Percentiles rank a stretch among this genome's conserved stretches.
These are phyloP conservation scores for Talaromyces wortmannii DNA, from an alignment of 495 filamentous ascomycete species.

Conservation along the genomic window DNA sequence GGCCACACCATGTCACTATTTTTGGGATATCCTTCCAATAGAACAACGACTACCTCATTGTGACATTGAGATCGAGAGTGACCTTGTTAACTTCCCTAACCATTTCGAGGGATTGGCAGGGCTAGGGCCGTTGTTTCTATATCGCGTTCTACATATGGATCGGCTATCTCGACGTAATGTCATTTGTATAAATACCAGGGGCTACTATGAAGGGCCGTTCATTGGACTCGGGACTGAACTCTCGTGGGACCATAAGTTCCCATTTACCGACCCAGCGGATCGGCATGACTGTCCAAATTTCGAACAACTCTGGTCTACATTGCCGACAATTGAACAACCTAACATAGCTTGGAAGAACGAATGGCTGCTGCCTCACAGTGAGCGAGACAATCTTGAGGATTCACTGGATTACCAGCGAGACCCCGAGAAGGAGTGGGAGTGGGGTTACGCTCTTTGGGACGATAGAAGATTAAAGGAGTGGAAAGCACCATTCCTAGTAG, in stretches of 20 bases:
- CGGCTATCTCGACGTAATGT: conserved; percentile 8
- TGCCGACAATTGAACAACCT: conserved; percentile 10
- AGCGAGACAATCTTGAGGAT: background rate
- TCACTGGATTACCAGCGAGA: background rate
- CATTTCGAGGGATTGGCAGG: background rate
- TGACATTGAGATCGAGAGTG: conserved; percentile 4
- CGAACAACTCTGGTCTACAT: conserved; percentile 10
- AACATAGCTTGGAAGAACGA: conserved; percentile 9
- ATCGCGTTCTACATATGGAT: conserved; percentile 7
- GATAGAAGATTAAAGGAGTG: conserved; percentile 1
- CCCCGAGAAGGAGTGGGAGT: conserved; percentile 6
- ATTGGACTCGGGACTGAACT: background rate
- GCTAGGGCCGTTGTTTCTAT: background rate
- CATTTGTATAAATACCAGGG: conserved; percentile 2
- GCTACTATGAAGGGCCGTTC: background rate
- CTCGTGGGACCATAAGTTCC: background rate
- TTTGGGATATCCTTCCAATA: background rate
- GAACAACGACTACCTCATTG: conserved; percentile 4
- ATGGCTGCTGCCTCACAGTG: background rate
- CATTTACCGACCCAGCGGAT: conserved; percentile 11
- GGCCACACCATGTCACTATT: too few species aligned
- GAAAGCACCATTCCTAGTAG: background rate
- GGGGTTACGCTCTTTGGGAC: conserved; percentile 8
- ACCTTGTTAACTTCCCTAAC: background rate
- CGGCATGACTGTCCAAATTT: conserved; percentile 6